A percentile compares a stretch with the other conserved stretches of the same genome.
Evolutionary conservation across 2,329 filamentous ascomycete species (phyloP).

Genomic region (Colletotrichum sp.): DNA sequence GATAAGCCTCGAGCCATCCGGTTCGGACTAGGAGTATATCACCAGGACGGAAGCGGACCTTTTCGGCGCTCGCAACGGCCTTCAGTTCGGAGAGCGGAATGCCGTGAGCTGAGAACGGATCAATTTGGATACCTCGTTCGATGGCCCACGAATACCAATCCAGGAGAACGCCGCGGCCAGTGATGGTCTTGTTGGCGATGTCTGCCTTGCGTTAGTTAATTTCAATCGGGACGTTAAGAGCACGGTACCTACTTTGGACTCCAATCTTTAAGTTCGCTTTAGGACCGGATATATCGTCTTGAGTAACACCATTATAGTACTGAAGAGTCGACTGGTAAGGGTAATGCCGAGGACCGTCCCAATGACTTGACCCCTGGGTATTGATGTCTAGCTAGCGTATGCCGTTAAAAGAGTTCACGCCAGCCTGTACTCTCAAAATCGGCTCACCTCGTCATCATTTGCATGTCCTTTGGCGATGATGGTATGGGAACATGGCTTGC

Average conservation of each 20-base stretch:
- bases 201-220: background rate
- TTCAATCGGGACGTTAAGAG: fast-evolving
- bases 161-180: background rate
- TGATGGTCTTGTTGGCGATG: background rate
- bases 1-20: slow-evolving; percentile 53
- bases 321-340: slow-evolving; percentile 12
- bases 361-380: slow-evolving; percentile 19
- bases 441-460: slow-evolving; percentile 25
- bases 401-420: background rate
- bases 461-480: slow-evolving; percentile 24
- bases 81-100: background rate
- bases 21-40: slow-evolving; percentile 48
- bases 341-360: slow-evolving; percentile 16
- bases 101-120: background rate
- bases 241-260: background rate
- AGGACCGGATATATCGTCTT: background rate
- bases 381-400: slow-evolving; percentile 2
- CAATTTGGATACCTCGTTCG: background rate
- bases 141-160: background rate
- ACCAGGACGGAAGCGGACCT: background rate
- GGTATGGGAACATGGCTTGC: slow-evolving; percentile 24
- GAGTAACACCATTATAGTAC: slow-evolving; percentile 19
- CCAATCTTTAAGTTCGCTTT: background rate
- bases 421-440: background rate
- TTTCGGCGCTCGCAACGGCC: background rate